These are phyloP conservation scores for Vitis labrusca DNA, from an alignment of 164 flowering plant species.

Conservation along the genomic window DNA sequence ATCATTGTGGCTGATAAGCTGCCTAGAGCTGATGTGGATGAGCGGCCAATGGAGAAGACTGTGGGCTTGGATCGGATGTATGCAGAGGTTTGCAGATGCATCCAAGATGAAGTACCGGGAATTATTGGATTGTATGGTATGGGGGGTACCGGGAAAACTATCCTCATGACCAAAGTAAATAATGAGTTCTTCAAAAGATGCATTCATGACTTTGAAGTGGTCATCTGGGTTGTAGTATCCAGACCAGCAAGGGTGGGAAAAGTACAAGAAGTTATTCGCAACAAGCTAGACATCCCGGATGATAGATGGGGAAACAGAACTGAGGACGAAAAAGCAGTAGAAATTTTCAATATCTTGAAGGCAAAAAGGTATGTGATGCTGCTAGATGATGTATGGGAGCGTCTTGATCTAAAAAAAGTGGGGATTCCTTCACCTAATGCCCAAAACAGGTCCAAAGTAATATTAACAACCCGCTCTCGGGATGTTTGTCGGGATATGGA, in stretches of 20 bases:
- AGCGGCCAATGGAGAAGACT: not conserved
- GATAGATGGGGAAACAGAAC: too few relatives aligned
- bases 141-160: not conserved
- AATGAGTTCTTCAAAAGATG: too few relatives aligned
- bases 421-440: constrained; percentile 4
- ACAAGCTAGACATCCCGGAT: too few relatives aligned
- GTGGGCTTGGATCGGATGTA: constrained; percentile 6
- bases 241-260: too few relatives aligned
- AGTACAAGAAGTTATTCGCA: too few relatives aligned
- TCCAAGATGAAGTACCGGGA: not conserved
- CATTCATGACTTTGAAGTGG: too few relatives aligned
- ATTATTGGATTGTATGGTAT: constrained; percentile 19
- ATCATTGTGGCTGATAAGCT: constrained; percentile 1
- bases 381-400: constrained; percentile 17
- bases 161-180: too few relatives aligned
- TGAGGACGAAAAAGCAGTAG: too few relatives aligned
- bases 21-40: constrained; percentile 2
- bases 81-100: constrained; percentile 1
- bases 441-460: constrained; percentile 8
- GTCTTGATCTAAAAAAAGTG: not conserved
- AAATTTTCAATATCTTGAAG: too few relatives aligned
- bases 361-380: not conserved
- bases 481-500: constrained; percentile 8
- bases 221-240: too few relatives aligned
- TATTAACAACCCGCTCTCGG: constrained; percentile 12